These are phyloP conservation scores for Arxiozyma slooffiae DNA, from an alignment of 1,139 yeast genomes.

Conservation along the genomic window DNA sequence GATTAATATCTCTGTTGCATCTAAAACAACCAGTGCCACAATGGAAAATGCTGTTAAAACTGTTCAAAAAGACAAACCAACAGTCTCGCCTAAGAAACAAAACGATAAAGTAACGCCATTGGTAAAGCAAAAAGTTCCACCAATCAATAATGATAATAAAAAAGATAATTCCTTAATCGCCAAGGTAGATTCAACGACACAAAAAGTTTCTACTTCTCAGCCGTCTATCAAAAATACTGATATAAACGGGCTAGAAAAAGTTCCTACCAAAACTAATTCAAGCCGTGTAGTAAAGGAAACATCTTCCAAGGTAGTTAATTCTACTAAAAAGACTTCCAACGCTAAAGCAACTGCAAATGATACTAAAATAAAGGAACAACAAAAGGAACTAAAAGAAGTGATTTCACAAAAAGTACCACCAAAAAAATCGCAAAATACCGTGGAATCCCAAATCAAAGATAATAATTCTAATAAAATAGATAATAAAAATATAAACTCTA, in stretches of 20 bases:
- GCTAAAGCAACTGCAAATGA: neutral
- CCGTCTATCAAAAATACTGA: neutral
- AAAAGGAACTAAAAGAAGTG: neutral
- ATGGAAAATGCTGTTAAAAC: neutral
- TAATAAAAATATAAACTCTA: neutral
- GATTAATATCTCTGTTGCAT: neutral
- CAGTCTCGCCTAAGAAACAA: neutral
- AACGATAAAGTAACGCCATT: neutral
- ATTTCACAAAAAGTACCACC: neutral
- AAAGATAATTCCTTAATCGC: neutral
- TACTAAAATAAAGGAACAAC: neutral
- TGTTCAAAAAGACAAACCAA: neutral
- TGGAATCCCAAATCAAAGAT: neutral
- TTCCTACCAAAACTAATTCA: neutral
- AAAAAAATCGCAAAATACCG: neutral
- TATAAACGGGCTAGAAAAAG: neutral
- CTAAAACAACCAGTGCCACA: neutral
- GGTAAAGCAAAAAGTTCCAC: neutral
- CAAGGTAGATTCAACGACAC: neutral
- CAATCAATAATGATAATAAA: too few relatives aligned
- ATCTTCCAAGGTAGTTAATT: neutral
- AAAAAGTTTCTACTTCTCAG: neutral
- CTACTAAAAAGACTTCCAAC: neutral
- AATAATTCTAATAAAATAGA: neutral
- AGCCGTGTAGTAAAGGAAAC: neutral